phyloP scores from a whole-genome alignment of 305 asterid species.

The Plantago coronopus region DNA sequence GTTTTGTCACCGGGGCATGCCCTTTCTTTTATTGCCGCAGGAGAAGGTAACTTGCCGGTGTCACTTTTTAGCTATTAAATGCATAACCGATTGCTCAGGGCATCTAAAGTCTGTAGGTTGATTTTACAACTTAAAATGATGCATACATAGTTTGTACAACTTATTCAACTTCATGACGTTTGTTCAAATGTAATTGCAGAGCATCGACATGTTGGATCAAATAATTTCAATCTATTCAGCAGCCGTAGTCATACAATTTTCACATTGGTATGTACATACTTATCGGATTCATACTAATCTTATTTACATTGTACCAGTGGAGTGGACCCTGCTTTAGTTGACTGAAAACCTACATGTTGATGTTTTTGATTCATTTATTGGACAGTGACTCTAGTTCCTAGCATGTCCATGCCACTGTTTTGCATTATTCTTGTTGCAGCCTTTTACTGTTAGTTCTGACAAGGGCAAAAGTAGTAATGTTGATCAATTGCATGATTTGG shows the following conservation, averaged over 20 bases:
- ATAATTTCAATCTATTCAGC: constrained; percentile 94
- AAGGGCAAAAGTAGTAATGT: too few species aligned
- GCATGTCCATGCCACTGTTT: too few species aligned
- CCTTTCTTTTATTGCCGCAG: constrained; percentile 98
- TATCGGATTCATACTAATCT: constrained; percentile 12
- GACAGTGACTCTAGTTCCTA: too few species aligned
- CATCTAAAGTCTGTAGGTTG: background rate
- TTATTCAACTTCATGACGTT: constrained; percentile 21
- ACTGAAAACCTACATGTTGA: constrained; percentile 2
- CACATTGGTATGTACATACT: constrained; percentile 64
- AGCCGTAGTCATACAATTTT: constrained; percentile 99
- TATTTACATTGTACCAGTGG: background rate
- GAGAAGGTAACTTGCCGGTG: constrained; percentile 62
- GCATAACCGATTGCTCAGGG: background rate
- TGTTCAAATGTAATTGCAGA: constrained; percentile 55
- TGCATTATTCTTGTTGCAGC: too few species aligned
- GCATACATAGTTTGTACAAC: background rate
- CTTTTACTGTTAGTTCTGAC: too few species aligned
- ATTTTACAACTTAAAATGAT: constrained; percentile 7
- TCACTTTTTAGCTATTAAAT: constrained; percentile 7
- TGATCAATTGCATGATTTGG: too few species aligned
- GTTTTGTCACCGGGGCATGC: constrained; percentile 99
- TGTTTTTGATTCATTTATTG: constrained; percentile 12
- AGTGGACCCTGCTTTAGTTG: background rate
- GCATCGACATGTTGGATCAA: constrained; percentile 98